Evolutionary conservation across 2,329 filamentous ascomycete genomes (phyloP).

Genomic region (Cyphellophora europaea): DNA sequence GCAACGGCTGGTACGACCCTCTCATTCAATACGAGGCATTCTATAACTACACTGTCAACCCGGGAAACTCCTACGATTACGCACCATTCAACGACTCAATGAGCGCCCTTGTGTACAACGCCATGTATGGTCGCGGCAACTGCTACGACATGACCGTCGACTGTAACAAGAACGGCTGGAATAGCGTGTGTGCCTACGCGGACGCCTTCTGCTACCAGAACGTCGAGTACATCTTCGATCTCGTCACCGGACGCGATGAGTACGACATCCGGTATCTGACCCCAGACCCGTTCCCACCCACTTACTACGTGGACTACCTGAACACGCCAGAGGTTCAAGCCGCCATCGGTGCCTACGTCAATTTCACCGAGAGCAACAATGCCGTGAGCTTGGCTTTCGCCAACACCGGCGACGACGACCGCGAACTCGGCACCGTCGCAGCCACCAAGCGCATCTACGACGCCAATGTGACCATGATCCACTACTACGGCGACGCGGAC

Average conservation of each 20-base stretch:
- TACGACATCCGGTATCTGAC: constrained; percentile 37
- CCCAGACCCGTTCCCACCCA: constrained; percentile 27
- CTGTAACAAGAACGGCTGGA: constrained; percentile 42
- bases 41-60: constrained; percentile 28
- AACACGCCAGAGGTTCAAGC: constrained; percentile 36
- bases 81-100: constrained; percentile 17
- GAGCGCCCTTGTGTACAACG: constrained; percentile 42
- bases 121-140: constrained; percentile 51
- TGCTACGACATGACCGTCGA: constrained; percentile 48
- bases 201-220: constrained; percentile 47
- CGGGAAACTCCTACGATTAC: constrained; percentile 28
- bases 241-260: constrained; percentile 41
- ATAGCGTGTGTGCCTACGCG: constrained; percentile 40
- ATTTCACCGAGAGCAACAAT: constrained; percentile 35
- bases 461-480: constrained; percentile 27
- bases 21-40: constrained; percentile 29
- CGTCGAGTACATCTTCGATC: constrained; percentile 44
- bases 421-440: constrained; percentile 31
- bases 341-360: constrained; percentile 42
- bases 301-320: constrained; percentile 41
- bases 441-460: constrained; percentile 33
- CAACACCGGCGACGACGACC: constrained; percentile 35
- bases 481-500: constrained; percentile 25
- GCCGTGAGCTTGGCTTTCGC: constrained; percentile 33
- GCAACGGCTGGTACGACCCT: constrained; percentile 30